Evolutionary conservation across 371 early-diverging fungal genomes (phyloP).

Genomic region (Actinomortierella ambigua): DNA sequence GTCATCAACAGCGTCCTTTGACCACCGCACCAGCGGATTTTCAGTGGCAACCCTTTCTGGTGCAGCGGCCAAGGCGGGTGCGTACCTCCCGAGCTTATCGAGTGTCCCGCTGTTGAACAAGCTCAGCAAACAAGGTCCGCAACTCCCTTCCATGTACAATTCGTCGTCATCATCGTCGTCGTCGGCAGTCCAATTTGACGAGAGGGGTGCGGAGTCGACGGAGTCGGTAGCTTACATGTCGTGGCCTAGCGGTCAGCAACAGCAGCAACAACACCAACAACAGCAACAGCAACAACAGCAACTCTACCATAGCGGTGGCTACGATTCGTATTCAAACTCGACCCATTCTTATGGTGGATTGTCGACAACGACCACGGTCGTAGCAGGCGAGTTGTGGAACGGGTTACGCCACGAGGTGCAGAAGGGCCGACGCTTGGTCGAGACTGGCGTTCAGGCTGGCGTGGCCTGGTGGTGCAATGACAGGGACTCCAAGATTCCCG

Average conservation of each 20-base stretch:
- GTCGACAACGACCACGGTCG: not conserved
- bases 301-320: not conserved
- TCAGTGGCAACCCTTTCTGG: conserved; percentile 14
- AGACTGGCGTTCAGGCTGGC: conserved; percentile 37
- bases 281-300: conserved; percentile 27
- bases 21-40: conserved; percentile 22
- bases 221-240: conserved; percentile 7
- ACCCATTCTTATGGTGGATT: not conserved
- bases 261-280: conserved; percentile 17
- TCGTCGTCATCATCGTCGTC: no score
- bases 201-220: not conserved
- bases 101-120: no score
- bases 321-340: not conserved
- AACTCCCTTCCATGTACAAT: no score
- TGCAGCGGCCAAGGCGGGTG: conserved; percentile 35
- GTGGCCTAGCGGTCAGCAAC: conserved; percentile 21
- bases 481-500: no score
- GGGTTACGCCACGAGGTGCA: conserved; percentile 30
- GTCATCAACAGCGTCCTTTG: no score
- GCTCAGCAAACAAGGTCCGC: no score
- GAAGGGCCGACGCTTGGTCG: conserved; percentile 33
- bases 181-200: no score
- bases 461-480: conserved; percentile 40
- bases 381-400: conserved; percentile 24
- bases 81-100: conserved; percentile 20